Base-by-base conservation (phyloP, 345 rosid species). In the Brassica rapa region DNA sequence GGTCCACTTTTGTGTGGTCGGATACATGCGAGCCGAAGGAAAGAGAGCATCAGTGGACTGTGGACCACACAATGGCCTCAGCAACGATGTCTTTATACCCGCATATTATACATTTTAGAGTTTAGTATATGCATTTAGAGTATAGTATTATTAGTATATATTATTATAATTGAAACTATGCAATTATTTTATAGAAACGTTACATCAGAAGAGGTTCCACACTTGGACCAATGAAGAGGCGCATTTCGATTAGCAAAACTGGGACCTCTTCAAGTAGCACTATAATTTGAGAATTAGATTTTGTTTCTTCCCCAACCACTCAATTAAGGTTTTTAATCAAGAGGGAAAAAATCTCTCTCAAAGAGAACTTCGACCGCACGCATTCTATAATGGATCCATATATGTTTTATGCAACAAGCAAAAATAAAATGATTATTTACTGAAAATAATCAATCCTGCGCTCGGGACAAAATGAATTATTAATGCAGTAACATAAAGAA, bases 171-270 rank as follows among this genome's bases (percentile, higher is more conserved):
- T 60, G 11, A 35, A 55, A 77, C 16, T 11, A 59, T 66, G 30
- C 72, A 56, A 73, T 68, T 80, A 37, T 73, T 62, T 29, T 51
- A 19, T 37, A 27, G 74, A 74, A 7, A 24, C 41, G 75, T 74
- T 39, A 68, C 61, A 73, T 68, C 78, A 27, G 1, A 14, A 62
- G 37, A 68, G 82, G 75, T 70, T 80, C 67, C 79, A 80, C 79
- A 74, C 71, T 68, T 80, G 79, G 82, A 74, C 82, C 79, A 80
- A 74, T 74, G 24, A 68, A 39, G 53, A 62, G 79, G 53, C 75
- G 41, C 11, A 55, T 69, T 80, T 74, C 25, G 62, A 69, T 69
- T 74, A 74, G 11, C 15, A 70, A 62, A 62, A 14, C 49, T 59
- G 5, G 70, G 66, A 49, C 63, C 74, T 51, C 70, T 68, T 37